Evolutionary conservation across 129 eudicot genomes (phyloP).

Genomic region (Lactuca sativa): DNA sequence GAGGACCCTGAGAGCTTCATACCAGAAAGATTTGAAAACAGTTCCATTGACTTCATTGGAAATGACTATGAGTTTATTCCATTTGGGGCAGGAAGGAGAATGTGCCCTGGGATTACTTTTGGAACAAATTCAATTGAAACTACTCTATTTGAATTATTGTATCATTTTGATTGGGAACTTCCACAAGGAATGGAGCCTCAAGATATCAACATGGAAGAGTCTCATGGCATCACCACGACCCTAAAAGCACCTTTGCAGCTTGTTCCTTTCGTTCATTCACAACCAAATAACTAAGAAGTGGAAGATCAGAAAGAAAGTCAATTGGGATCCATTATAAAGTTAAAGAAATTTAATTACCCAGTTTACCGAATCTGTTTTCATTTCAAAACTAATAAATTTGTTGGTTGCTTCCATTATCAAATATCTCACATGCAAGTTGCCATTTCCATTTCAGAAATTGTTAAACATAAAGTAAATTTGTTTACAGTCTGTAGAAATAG

Average conservation of each 20-base stretch:
- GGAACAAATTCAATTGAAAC: conserved; percentile 12
- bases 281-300: no score
- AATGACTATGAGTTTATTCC: conserved; percentile 4
- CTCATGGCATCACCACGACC: not conserved
- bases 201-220: conserved; percentile 10
- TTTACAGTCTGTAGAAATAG: no score
- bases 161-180: conserved; percentile 20
- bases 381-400: no score
- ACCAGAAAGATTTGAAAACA: conserved; percentile 11
- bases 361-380: no score
- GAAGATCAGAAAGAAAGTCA: no score
- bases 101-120: conserved; percentile 16
- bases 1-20: conserved; percentile 8
- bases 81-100: conserved; percentile 18
- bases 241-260: conserved; percentile 10
- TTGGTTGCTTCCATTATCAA: no score
- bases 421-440: no score
- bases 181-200: conserved; percentile 11
- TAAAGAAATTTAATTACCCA: no score
- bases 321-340: no score
- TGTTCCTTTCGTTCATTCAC: not conserved
- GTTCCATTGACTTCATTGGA: not conserved
- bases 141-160: conserved; percentile 10
- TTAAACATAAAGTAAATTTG: no score
- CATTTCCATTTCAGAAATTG: no score